Evolutionary conservation across 1,284 basidiomycete genomes (phyloP), one percentile per base, ranked within the genome.

Genomic region (Rhodotorula mucilaginosa): DNA sequence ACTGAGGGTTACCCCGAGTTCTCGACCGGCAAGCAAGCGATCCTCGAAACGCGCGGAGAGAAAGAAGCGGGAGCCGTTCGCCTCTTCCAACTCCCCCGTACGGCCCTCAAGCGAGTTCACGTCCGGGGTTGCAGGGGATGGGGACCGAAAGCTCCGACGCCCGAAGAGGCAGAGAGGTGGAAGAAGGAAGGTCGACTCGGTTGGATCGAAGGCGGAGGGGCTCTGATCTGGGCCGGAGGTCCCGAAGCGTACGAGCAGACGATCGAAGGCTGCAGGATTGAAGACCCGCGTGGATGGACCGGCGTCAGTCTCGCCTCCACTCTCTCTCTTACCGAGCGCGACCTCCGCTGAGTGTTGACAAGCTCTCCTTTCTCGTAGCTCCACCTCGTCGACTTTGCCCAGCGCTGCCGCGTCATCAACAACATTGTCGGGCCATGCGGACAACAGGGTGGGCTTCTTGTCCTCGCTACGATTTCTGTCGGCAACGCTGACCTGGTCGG

Each of bases 201-300:
- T 7, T 78, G 75, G 76, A 39, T 75, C 26, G 72, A 77, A 54
- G 78, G 76, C 6, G 72, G 76, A 7, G 74, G 70, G 3, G 74
- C 74, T 4, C 56, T 79, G 15, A 63, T 79, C 8, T 65, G 69
- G 65, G 70, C 77, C 60, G 78, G 78, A 12, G 78, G 77, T 2
- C 74, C 71, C 54, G 64, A 74, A 54, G 73, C 68, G 7, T 46
- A 67, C 23, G 72, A 75, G n/a, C 64, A 68, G 29, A 54, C 70
- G 12, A 64, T 79, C 56, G 74, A 78, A 49, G 70, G 76, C 5
- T 79, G 78, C 65, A 58, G 78, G 46, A 58, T 79, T 5, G 73
- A 74, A 23, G 76, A 79, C 66, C 76, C 78, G 13, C 49, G 78
- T 18, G 78, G 77, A 3, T 79, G 78, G 78, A 77, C 72, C 1